Evolutionary conservation across 1,284 basidiomycete genomes (phyloP), one percentile per base, ranked within the genome.

Genomic region (Moesziomyces parantarcticus): DNA sequence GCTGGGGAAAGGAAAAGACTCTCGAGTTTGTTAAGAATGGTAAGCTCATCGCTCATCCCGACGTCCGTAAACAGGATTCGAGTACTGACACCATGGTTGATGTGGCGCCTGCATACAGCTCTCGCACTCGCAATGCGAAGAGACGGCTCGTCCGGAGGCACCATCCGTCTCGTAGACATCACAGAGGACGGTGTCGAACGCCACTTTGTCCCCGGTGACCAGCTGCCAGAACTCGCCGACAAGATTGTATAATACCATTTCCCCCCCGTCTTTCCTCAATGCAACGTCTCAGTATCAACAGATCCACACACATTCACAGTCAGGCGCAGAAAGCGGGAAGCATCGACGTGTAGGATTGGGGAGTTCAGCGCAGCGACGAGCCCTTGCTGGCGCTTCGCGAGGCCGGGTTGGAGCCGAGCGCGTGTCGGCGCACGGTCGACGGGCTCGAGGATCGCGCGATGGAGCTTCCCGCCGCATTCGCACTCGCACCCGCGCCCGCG

Each of bases 91-190:
- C 11, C 1, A 11, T 9, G 13, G 29, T 34, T 22, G 22, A 6
- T 41, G 20, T 40, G 20, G n/a, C 9, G 20, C 36, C 34, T 54
- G 21, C 41, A 50, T 65, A 23, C 59, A 80, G 96, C 97, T 4
- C 89, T 99, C 53, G 87, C 94, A 9, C 88, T 99, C 50, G 97
- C 97, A 2, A 99, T 99, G 97, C 89, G 93, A 47, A 90, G 97
- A 85, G 97, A 99, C 85, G 97, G 97, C 16, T 97, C 94, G 0
- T 98, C 95, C 34, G 97, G 97, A 67, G 97, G 97, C 83, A 93
- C 93, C 49, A 96, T 99, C 78, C 91, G 97, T 52, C 93, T 99
- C 92, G 93, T 92, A 75, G 92, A 98, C 52, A 97, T 99, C 83
- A 95, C 92, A 16, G 90, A 97, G 84, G 92, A 91, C 54, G 90